phyloP scores from a whole-genome alignment of 73 alveolate species.

The Paramecium sonneborni region DNA sequence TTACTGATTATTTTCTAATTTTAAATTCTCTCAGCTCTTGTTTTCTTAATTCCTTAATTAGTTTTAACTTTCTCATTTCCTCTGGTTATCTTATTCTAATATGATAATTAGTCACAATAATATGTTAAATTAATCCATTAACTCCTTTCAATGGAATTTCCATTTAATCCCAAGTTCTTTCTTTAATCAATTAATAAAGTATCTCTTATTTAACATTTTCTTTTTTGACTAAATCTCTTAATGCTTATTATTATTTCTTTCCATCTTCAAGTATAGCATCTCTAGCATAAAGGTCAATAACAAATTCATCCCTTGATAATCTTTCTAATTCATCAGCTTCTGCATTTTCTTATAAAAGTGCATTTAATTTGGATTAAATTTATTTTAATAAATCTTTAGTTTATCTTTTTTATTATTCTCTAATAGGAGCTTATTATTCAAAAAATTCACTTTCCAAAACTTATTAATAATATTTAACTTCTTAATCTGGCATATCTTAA shows the following conservation, averaged over 20 bases:
- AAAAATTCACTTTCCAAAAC: conserved; percentile 74
- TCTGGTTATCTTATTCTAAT: conserved; percentile 74
- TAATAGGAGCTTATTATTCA: conserved; percentile 71
- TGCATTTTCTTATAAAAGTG: conserved; percentile 85
- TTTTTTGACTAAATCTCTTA: conserved; percentile 82
- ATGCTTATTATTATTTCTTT: conserved; percentile 79
- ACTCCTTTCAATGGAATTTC: conserved; percentile 73
- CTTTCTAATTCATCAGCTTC: conserved; percentile 91
- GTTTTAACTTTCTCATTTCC: conserved; percentile 70
- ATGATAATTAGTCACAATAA: conserved; percentile 76
- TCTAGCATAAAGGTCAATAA: conserved; percentile 86
- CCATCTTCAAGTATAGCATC: conserved; percentile 85
- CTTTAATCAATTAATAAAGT: conserved; percentile 73
- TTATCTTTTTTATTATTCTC: conserved; percentile 77
- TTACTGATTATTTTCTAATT: conserved; percentile 62
- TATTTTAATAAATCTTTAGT: conserved; percentile 79
- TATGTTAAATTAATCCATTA: conserved; percentile 73
- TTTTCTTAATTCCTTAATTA: conserved; percentile 77
- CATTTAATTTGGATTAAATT: conserved; percentile 80
- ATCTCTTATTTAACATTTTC: conserved; percentile 75
- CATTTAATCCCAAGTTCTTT: conserved; percentile 87
- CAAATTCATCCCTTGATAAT: conserved; percentile 93
- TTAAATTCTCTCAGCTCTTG: conserved; percentile 74
- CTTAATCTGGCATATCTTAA: conserved; percentile 60
- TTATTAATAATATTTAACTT: conserved; percentile 67